phyloP scores from a whole-genome alignment of 768 basidiomycete species.

The Lentinus tigrinus region DNA sequence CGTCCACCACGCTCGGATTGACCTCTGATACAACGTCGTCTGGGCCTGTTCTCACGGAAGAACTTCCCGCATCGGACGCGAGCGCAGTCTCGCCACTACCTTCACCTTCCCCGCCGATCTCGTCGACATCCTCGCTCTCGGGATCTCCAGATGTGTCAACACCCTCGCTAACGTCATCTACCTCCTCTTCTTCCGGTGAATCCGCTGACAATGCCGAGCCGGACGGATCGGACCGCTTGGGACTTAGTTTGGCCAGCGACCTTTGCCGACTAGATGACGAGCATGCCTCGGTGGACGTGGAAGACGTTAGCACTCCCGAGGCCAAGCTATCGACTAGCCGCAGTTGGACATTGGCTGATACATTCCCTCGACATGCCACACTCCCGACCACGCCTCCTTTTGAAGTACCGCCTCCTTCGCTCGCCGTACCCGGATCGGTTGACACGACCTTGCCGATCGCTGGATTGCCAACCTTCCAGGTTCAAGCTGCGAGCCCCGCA shows the following conservation, averaged over 20 bases:
- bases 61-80: not conserved
- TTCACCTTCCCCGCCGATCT: constrained; percentile 9
- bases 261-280: not conserved
- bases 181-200: constrained; percentile 16
- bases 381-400: constrained; percentile 16
- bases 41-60: not conserved
- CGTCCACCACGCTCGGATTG: constrained; percentile 1
- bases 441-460: constrained; percentile 1
- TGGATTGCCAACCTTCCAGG: constrained; percentile 9
- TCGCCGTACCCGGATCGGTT: constrained; percentile 2
- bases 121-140: constrained; percentile 7
- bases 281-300: constrained; percentile 1
- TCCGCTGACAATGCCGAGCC: constrained; percentile 1
- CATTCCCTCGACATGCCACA: not conserved
- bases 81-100: constrained; percentile 1
- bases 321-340: not conserved
- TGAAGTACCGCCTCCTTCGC: constrained; percentile 10
- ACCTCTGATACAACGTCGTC: not conserved
- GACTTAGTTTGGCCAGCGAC: not conserved
- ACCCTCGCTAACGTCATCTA: constrained; percentile 19
- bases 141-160: constrained; percentile 16
- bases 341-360: not conserved
- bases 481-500: not conserved
- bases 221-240: not conserved
- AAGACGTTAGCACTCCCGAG: not conserved